Evolutionary conservation across 495 filamentous ascomycete species (phyloP).

Genomic region (Lophium mytilinum): DNA sequence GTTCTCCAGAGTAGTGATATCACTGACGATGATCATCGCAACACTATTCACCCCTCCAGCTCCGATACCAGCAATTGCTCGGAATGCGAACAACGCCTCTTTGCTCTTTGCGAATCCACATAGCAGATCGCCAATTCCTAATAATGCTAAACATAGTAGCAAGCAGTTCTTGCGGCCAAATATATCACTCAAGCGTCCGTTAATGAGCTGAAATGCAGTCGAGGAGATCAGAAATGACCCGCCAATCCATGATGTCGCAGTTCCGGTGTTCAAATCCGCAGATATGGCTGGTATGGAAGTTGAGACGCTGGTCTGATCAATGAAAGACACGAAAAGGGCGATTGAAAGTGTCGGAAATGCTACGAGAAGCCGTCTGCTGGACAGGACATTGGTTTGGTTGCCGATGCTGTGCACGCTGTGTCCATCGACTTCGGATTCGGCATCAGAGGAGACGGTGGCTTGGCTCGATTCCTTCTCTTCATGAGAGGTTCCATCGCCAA

Average conservation of each 20-base stretch:
- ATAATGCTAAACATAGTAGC: slow-evolving; percentile 19
- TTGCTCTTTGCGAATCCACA: slow-evolving; percentile 23
- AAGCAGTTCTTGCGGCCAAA: slow-evolving; percentile 32
- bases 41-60: slow-evolving; percentile 27
- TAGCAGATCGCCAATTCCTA: slow-evolving; percentile 24
- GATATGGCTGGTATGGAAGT: slow-evolving; percentile 33
- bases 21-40: slow-evolving; percentile 31
- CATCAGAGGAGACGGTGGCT: neutral
- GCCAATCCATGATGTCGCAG: slow-evolving; percentile 33
- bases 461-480: neutral
- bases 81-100: slow-evolving; percentile 22
- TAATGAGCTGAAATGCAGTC: slow-evolving; percentile 32
- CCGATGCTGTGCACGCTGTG: slow-evolving; percentile 10
- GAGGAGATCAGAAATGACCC: slow-evolving; percentile 28
- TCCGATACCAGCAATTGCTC: slow-evolving; percentile 11
- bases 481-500: neutral
- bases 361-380: slow-evolving; percentile 20
- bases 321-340: slow-evolving; percentile 27
- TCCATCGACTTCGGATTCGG: neutral
- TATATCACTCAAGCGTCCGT: slow-evolving; percentile 34
- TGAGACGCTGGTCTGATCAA: slow-evolving; percentile 32
- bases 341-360: slow-evolving; percentile 28
- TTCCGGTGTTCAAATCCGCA: slow-evolving; percentile 20
- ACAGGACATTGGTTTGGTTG: slow-evolving; percentile 10
- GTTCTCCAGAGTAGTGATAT: slow-evolving; percentile 28